These are phyloP conservation scores for Scleromitrula shiraiana DNA, from an alignment of 2,329 filamentous ascomycete species.

Conservation along the genomic window DNA sequence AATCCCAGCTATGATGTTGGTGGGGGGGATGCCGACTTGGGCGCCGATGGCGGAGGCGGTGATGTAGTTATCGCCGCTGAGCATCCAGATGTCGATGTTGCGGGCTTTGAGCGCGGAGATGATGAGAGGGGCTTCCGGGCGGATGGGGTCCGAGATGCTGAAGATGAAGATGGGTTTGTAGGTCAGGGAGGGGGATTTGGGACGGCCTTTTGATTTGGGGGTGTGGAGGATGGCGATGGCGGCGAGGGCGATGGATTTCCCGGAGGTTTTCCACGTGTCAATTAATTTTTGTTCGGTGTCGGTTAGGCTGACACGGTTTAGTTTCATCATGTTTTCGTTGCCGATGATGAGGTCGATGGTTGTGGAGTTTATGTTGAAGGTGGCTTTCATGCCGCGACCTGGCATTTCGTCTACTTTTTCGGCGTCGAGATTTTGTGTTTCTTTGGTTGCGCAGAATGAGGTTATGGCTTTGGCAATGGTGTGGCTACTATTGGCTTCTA, in stretches of 20 bases:
- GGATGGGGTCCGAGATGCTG: conserved; percentile 73
- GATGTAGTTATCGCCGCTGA: conserved; percentile 82
- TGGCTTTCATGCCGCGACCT: conserved; percentile 61
- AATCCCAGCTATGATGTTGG: conserved; percentile 79
- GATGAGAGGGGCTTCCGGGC: conserved; percentile 60
- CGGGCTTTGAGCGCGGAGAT: conserved; percentile 55
- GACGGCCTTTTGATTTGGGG: too few species aligned
- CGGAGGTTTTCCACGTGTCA: conserved; percentile 51
- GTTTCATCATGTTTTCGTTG: conserved; percentile 62
- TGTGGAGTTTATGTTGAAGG: conserved; percentile 32
- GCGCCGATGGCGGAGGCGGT: conserved; percentile 74
- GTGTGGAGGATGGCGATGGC: neutral
- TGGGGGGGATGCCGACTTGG: conserved; percentile 62
- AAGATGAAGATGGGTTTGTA: conserved; percentile 58
- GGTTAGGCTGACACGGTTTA: conserved; percentile 37
- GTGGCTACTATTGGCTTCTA: conserved; percentile 68
- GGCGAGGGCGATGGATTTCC: conserved; percentile 54
- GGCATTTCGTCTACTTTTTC: conserved; percentile 55
- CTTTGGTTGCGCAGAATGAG: conserved; percentile 44
- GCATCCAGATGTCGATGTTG: conserved; percentile 78
- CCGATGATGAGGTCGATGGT: conserved; percentile 52
- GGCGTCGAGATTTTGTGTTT: conserved; percentile 28
- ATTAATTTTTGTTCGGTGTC: conserved; percentile 32
- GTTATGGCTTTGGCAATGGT: conserved; percentile 66
- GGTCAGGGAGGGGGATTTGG: neutral